Base-by-base conservation (phyloP, 768 basidiomycete species). In the Asterophora lycoperdoides region DNA sequence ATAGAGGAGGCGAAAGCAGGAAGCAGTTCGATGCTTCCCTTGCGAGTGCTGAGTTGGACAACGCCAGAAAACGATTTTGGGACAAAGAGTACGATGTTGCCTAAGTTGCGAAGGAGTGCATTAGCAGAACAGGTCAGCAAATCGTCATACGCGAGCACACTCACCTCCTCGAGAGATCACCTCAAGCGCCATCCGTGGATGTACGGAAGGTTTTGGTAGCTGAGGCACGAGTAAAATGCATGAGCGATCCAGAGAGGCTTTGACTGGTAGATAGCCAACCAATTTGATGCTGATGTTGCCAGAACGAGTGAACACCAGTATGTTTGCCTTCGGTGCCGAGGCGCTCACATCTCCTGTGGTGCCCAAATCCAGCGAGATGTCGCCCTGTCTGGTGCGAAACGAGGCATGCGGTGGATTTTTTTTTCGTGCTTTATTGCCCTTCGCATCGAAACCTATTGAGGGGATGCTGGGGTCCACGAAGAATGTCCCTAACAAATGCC, bases 281-380 rank as follows among this genome's bases (percentile, higher is more conserved):
- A 78, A 41, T n/a, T 68, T 68, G 18, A 77, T 56, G 32, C 61
- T 64, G 18, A 76, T 70, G 46, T 70, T 58, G 1, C 73, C 72
- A 13, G 63, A 61, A 35, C 66, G 65, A 43, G 59, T 71, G 7
- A 60, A 55, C 13, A 74, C 68, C n/a, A 64, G 53, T 5, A 76
- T 65, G 23, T 62, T 64, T n/a, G 71, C 66, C 50, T 67, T 71
- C 5, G 61, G 56, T 20, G 13, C 38, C 6, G 55, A 53, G 15
- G 56, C 57, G 13, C 44, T 53, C 17, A 64, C 65, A 41, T 62
- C 60, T 19, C 73, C 72, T 23, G 64, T 66, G 13, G 73, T 72
- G 8, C 61, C 72, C 10, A 73, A 55, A 30, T 69, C 62, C 29
- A 78, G 43, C 5, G 60, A 60, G 41, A 76, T 71, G 18, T 60